Conservation (phyloP, 176 grass and related monocot species). For the Eleusine coracana region DNA sequence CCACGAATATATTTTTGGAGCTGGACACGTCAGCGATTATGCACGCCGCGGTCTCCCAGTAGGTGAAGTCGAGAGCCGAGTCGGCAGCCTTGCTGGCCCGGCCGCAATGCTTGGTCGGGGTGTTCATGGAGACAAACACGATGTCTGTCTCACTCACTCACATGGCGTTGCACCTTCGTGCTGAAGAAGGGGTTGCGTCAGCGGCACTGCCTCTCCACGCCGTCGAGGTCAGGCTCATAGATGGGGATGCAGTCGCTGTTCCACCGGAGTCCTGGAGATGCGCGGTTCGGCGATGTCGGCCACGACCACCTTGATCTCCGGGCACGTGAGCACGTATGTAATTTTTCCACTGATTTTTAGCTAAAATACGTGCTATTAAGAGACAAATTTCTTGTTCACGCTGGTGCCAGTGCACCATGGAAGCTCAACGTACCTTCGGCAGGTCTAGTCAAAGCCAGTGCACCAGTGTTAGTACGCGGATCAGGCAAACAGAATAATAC, state of each 20-base stretch:
- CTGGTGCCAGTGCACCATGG: too few species aligned
- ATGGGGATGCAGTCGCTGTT: constrained; percentile 36
- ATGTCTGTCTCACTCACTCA: constrained; percentile 35
- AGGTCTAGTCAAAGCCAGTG: too few species aligned
- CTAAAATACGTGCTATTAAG: too few species aligned
- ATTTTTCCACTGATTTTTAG: too few species aligned
- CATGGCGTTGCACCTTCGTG: constrained; percentile 41
- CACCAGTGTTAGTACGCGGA: too few species aligned
- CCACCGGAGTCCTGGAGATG: constrained; percentile 28
- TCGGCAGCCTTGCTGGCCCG: too few species aligned
- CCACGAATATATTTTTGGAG: constrained; percentile 47
- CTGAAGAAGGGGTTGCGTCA: constrained; percentile 51
- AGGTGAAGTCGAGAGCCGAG: background rate
- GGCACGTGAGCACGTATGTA: constrained; percentile 23
- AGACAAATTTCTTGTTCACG: too few species aligned
- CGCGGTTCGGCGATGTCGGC: constrained; percentile 42
- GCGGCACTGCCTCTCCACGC: constrained; percentile 35
- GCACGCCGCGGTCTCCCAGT: constrained; percentile 45
- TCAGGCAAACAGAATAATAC: too few species aligned
- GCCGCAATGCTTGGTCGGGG: constrained; percentile 27
- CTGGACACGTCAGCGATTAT: constrained; percentile 46
- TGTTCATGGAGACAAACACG: constrained; percentile 50
- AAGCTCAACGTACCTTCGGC: too few species aligned
- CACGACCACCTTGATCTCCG: constrained; percentile 39
- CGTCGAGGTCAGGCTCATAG: constrained; percentile 1